These are phyloP conservation scores for Pichia sp. DNA, from an alignment of 1,139 yeast genomes.

Conservation along the genomic window DNA sequence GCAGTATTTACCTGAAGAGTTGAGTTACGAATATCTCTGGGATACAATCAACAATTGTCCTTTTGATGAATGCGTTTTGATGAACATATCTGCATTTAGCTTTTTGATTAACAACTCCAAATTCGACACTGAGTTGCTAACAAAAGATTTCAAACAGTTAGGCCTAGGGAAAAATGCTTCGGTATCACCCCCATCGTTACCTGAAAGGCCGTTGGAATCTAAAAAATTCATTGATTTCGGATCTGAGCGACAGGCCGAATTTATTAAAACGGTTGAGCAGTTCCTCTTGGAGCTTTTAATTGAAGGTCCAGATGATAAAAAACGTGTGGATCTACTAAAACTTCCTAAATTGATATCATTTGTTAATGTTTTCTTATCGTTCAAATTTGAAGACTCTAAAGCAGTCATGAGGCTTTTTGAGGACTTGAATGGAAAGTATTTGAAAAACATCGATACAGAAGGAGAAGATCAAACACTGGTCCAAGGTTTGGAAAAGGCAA, in stretches of 20 bases:
- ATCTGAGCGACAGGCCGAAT: constrained; percentile 30
- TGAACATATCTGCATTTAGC: constrained; percentile 58
- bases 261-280: constrained; percentile 31
- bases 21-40: constrained; percentile 50
- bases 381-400: constrained; percentile 20
- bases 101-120: constrained; percentile 36
- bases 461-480: too few relatives aligned
- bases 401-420: too few relatives aligned
- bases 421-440: too few relatives aligned
- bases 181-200: constrained; percentile 13
- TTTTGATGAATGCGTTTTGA: constrained; percentile 47
- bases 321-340: constrained; percentile 15
- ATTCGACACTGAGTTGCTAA: constrained; percentile 9
- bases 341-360: constrained; percentile 43
- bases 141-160: constrained; percentile 1
- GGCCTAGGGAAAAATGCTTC: background rate
- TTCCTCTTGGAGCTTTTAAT: too few relatives aligned
- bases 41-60: constrained; percentile 70
- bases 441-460: too few relatives aligned
- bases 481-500: too few relatives aligned
- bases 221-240: constrained; percentile 33
- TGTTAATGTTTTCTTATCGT: constrained; percentile 45
- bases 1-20: constrained; percentile 45
- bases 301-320: background rate
- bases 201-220: constrained; percentile 13